Percentiles rank a stretch among this genome's conserved stretches.
These are phyloP conservation scores for Wolfiporia cocos DNA, from an alignment of 1,284 basidiomycete genomes.

Conservation along the genomic window DNA sequence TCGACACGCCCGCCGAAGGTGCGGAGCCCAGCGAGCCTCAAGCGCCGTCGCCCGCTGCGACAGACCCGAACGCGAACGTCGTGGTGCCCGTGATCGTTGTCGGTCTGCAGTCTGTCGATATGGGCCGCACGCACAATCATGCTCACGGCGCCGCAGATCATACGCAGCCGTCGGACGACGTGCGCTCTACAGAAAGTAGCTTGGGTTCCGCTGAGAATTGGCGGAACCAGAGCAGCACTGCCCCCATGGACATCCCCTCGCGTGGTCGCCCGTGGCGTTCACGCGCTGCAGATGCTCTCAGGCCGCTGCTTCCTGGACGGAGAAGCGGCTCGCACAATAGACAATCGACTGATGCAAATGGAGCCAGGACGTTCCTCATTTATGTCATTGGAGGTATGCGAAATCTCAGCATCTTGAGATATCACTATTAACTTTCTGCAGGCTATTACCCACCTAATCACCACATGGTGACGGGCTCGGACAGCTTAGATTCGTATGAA, in stretches of 20 bases:
- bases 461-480: constrained; percentile 73
- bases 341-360: constrained; percentile 30
- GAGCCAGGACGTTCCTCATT: constrained; percentile 71
- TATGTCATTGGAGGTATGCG: constrained; percentile 71
- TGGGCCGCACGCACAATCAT: constrained; percentile 29
- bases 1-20: constrained; percentile 4
- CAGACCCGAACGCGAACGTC: constrained; percentile 28
- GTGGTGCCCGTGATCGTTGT: constrained; percentile 79
- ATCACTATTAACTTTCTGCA: constrained; percentile 15
- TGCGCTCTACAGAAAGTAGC: too few species aligned
- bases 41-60: constrained; percentile 5
- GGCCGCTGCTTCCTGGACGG: constrained; percentile 45
- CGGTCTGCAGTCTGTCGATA: constrained; percentile 66
- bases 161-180: constrained; percentile 9
- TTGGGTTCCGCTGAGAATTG: too few species aligned
- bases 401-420: constrained; percentile 2
- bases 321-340: constrained; percentile 20
- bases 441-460: constrained; percentile 87
- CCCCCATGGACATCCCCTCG: too few species aligned
- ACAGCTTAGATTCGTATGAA: constrained; percentile 73
- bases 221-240: too few species aligned
- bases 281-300: constrained; percentile 44
- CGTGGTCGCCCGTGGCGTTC: constrained; percentile 28
- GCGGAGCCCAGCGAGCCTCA: constrained; percentile 1
- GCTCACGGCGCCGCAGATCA: constrained; percentile 8